A percentile compares a stretch with the other conserved stretches of the same genome.
phyloP scores from a whole-genome alignment of 108 stramenopile genomes.

The Skeletonema costatum region DNA sequence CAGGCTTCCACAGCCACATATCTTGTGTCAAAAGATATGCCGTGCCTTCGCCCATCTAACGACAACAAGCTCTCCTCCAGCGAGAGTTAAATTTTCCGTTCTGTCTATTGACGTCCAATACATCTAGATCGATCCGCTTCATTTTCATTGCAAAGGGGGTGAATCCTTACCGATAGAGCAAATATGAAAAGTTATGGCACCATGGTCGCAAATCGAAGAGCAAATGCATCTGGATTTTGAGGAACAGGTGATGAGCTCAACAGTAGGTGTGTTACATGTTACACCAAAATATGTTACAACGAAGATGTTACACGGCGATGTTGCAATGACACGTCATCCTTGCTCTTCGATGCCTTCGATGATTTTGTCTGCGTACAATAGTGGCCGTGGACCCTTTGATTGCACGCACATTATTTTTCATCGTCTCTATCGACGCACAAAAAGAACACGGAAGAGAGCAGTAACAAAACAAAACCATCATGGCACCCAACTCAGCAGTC shows the following conservation, averaged over 20 bases:
- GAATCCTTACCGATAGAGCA: neutral
- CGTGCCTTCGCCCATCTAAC: neutral
- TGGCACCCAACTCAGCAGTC: constrained; percentile 31
- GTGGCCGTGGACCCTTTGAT: too few species aligned
- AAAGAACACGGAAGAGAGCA: neutral
- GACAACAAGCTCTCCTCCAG: neutral
- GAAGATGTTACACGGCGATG: too few species aligned
- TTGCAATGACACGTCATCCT: too few species aligned
- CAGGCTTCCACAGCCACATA: neutral
- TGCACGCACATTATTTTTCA: too few species aligned
- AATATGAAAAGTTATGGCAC: neutral
- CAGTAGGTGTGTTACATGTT: too few species aligned
- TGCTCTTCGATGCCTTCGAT: too few species aligned
- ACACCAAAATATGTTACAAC: too few species aligned
- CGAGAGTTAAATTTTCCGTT: neutral
- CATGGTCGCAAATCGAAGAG: too few species aligned
- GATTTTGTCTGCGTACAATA: too few species aligned
- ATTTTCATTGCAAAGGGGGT: neutral
- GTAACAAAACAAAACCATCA: neutral
- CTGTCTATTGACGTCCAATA: neutral
- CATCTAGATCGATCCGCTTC: neutral
- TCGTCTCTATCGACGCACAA: too few species aligned
- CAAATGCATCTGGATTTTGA: neutral
- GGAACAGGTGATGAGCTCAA: constrained; percentile 9
- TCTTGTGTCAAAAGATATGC: neutral